Conservation (phyloP, 2,329 filamentous ascomycete genomes). For the Fusarium transvaalense region DNA sequence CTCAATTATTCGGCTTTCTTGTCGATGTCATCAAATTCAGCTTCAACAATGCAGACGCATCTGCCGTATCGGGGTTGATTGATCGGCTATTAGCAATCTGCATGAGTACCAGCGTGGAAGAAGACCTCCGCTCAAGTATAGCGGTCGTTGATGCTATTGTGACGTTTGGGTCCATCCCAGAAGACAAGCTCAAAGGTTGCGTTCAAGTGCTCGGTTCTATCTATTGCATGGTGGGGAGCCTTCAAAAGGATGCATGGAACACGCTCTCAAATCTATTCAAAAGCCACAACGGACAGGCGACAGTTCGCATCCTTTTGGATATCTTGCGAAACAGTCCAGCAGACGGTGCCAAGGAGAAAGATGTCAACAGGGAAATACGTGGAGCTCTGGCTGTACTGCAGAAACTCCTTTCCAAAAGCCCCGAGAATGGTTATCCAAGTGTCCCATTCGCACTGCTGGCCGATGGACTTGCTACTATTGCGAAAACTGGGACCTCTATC, state of each 20-base stretch:
- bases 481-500: slow-evolving; percentile 58
- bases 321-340: slow-evolving; percentile 65
- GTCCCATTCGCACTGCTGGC: slow-evolving; percentile 71
- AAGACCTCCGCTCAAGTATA: slow-evolving; percentile 76
- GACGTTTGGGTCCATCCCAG: slow-evolving; percentile 78
- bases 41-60: slow-evolving; percentile 74
- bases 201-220: slow-evolving; percentile 80
- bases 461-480: slow-evolving; percentile 67
- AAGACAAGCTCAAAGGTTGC: slow-evolving; percentile 71
- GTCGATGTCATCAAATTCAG: slow-evolving; percentile 81
- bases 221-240: slow-evolving; percentile 71
- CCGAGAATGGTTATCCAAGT: slow-evolving; percentile 70
- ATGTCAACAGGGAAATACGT: slow-evolving; percentile 68
- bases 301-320: slow-evolving; percentile 74
- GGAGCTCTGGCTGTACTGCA: slow-evolving; percentile 73
- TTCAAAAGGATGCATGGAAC: slow-evolving; percentile 76
- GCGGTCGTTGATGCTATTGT: slow-evolving; percentile 77
- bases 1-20: slow-evolving; percentile 73
- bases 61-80: slow-evolving; percentile 71
- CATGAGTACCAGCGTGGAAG: slow-evolving; percentile 72
- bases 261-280: slow-evolving; percentile 77
- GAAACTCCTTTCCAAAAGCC: slow-evolving; percentile 71
- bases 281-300: slow-evolving; percentile 79
- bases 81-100: slow-evolving; percentile 74
- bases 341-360: slow-evolving; percentile 62